Evolutionary conservation across 495 filamentous ascomycete species (phyloP).

Genomic region (Neurospora tetrasperma): DNA sequence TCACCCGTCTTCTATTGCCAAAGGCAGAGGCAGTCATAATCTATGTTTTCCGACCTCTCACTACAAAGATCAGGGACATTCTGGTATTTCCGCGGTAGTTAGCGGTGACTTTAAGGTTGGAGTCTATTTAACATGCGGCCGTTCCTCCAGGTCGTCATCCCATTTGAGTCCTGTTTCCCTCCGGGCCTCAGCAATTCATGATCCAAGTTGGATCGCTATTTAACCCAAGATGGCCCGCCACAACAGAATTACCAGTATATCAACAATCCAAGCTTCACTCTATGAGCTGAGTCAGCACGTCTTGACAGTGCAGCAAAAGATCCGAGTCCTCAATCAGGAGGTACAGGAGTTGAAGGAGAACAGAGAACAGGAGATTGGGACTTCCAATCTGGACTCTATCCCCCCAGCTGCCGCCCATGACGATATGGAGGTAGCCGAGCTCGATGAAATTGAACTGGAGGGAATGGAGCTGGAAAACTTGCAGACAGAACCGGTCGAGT

Average conservation of each 20-base stretch:
- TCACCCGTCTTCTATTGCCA: background rate
- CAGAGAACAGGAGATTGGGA: background rate
- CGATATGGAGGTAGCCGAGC: background rate
- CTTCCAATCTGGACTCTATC: background rate
- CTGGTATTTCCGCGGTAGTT: background rate
- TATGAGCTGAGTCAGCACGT: too few relatives aligned
- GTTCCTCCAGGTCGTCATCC: background rate
- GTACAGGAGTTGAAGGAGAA: background rate
- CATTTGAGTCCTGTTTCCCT: background rate
- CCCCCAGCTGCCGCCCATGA: background rate
- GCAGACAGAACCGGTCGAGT: background rate
- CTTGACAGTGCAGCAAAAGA: too few relatives aligned
- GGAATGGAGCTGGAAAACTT: background rate
- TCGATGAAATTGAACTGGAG: too few relatives aligned
- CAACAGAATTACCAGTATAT: too few relatives aligned
- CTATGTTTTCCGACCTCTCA: background rate
- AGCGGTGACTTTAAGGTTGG: too few relatives aligned
- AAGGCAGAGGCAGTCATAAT: background rate
- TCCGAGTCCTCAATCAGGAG: background rate
- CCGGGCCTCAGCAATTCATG: background rate
- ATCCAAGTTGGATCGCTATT: background rate
- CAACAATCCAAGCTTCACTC: too few relatives aligned
- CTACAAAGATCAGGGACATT: background rate
- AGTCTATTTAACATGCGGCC: too few relatives aligned
- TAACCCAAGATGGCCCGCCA: too few relatives aligned